Evolutionary conservation across 129 eudicot genomes (phyloP).

Genomic region (Helichrysum umbraculigerum): DNA sequence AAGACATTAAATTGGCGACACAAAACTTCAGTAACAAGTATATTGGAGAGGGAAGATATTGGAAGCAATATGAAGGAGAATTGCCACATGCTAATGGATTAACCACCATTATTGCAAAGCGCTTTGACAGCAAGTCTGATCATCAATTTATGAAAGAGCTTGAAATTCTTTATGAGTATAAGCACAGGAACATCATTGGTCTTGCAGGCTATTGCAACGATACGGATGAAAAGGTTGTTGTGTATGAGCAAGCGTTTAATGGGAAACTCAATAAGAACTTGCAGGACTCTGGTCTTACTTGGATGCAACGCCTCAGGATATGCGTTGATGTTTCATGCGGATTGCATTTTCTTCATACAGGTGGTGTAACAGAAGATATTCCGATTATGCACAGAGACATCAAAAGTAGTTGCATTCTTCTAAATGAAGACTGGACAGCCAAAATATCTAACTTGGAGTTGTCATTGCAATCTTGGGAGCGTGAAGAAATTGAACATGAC

Average conservation of each 20-base stretch:
- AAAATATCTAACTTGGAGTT: conserved; percentile 6
- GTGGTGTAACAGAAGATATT: not conserved
- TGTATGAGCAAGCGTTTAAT: not conserved
- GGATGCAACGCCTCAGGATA: conserved; percentile 12
- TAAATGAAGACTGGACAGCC: not conserved
- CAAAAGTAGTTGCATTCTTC: not conserved
- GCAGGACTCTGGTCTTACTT: not conserved
- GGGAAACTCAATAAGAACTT: conserved; percentile 2
- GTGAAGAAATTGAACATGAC: not conserved
- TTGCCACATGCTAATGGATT: not conserved
- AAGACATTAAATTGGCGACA: not conserved
- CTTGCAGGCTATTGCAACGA: too few species aligned
- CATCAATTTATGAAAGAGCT: not conserved
- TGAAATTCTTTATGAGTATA: not conserved
- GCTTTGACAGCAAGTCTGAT: not conserved
- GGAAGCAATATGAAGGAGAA: conserved; percentile 20
- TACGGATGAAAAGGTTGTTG: not conserved
- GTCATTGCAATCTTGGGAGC: not conserved
- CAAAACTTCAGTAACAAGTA: conserved; percentile 11
- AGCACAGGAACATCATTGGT: too few species aligned
- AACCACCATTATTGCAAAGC: not conserved
- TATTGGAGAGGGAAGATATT: not conserved
- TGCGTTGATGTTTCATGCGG: conserved; percentile 3
- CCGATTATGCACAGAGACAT: not conserved
- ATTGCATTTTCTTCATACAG: not conserved